Percentiles rank a stretch among this genome's conserved stretches.
These are phyloP conservation scores for Primulina huaijiensis DNA, from an alignment of 257 asterid species.

Conservation along the genomic window DNA sequence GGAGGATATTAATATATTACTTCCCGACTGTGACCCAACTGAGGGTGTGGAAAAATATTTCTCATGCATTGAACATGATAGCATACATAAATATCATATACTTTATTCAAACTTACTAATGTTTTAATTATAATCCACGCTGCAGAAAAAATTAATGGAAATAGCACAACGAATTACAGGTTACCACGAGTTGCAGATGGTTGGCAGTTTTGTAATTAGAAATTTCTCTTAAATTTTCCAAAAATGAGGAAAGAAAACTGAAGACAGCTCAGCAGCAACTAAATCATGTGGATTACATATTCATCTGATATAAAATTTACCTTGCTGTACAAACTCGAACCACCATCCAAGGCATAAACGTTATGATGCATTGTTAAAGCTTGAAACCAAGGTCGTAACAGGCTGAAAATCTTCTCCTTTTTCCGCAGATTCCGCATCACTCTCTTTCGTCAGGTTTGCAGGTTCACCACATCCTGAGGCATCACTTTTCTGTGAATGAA, in stretches of 20 bases:
- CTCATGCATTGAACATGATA: neutral
- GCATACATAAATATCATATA: neutral
- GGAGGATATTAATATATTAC: too few species aligned
- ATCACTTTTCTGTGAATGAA: constrained; percentile 25
- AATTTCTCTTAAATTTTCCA: constrained; percentile 44
- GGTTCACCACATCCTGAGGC: constrained; percentile 23
- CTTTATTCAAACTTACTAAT: too few species aligned
- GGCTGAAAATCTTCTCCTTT: constrained; percentile 42
- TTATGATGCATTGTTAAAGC: constrained; percentile 36
- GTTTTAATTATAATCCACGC: constrained; percentile 20
- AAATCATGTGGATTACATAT: constrained; percentile 37
- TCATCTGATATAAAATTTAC: constrained; percentile 44
- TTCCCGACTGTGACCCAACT: too few species aligned
- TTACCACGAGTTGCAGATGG: constrained; percentile 29
- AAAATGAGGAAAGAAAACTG: constrained; percentile 38
- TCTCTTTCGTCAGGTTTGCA: constrained; percentile 27
- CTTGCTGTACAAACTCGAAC: constrained; percentile 61
- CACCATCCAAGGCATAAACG: constrained; percentile 31
- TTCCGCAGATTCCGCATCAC: constrained; percentile 32
- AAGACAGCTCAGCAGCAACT: constrained; percentile 41
- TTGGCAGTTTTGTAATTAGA: constrained; percentile 25
- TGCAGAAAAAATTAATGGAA: constrained; percentile 23
- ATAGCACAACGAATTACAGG: constrained; percentile 38
- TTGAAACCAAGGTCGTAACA: constrained; percentile 31
- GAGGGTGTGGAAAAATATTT: too few species aligned